Evolutionary conservation across 2,329 filamentous ascomycete species (phyloP).

Genomic region (Colletotrichum falcatum): DNA sequence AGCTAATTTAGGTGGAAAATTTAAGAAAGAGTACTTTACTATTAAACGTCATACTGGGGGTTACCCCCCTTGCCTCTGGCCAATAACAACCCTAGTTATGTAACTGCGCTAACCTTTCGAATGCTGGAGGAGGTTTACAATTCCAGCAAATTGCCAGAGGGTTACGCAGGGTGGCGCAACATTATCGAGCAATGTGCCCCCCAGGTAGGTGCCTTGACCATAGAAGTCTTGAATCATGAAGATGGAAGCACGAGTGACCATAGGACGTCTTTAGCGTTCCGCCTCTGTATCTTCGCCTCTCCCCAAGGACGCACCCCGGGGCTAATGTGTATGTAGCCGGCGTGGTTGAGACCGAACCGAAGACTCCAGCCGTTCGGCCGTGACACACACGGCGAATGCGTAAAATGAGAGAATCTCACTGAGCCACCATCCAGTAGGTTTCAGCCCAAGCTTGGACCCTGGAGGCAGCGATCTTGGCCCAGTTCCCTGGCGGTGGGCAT

Average conservation of each 20-base stretch:
- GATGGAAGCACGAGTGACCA: constrained; percentile 11
- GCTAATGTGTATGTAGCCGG: constrained; percentile 3
- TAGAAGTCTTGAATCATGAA: constrained; percentile 14
- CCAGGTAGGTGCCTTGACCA: not conserved
- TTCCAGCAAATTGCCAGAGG: constrained; percentile 19
- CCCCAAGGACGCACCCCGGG: constrained; percentile 11
- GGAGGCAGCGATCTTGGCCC: constrained; percentile 30
- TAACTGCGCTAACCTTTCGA: no score
- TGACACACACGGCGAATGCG: constrained; percentile 2
- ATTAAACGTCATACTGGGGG: no score
- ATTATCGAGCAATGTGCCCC: not conserved
- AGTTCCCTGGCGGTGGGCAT: constrained; percentile 5
- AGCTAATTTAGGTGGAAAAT: no score
- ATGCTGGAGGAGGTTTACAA: no score
- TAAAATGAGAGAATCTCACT: constrained; percentile 19
- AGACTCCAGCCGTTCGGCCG: not conserved
- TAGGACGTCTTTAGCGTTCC: not conserved
- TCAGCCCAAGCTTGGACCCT: constrained; percentile 39
- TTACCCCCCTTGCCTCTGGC: no score
- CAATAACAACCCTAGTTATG: no score
- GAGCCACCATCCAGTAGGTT: constrained; percentile 32
- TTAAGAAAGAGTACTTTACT: no score
- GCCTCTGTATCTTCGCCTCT: constrained; percentile 18
- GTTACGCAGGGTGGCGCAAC: constrained; percentile 16
- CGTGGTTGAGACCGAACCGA: not conserved